phyloP scores from a whole-genome alignment of 2,329 filamentous ascomycete genomes.

The Torrubiella hemipterigena region DNA sequence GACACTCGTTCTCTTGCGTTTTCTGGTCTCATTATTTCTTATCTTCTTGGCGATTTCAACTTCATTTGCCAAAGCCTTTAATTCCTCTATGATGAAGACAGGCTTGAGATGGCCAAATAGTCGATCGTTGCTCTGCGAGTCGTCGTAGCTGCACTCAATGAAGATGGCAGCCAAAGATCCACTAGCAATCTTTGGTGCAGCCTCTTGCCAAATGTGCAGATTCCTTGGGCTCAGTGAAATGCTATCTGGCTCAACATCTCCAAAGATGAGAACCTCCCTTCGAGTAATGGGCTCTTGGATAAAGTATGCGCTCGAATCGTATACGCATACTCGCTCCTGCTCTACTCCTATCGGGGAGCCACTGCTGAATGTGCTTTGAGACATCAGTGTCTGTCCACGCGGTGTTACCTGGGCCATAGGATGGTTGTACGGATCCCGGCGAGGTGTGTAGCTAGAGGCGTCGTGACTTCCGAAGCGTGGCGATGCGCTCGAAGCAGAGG shows the following conservation, averaged over 20 bases:
- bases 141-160: constrained; percentile 90
- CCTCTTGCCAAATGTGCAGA: constrained; percentile 72
- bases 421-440: constrained; percentile 13
- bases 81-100: constrained; percentile 67
- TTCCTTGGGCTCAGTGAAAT: constrained; percentile 75
- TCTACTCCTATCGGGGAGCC: constrained; percentile 16
- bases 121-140: constrained; percentile 62
- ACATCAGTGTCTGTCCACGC: constrained; percentile 16
- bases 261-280: constrained; percentile 81
- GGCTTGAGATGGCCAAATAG: constrained; percentile 87
- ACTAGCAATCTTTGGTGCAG: constrained; percentile 68
- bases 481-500: constrained; percentile 31
- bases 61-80: constrained; percentile 57
- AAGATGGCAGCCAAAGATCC: constrained; percentile 71
- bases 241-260: constrained; percentile 87
- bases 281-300: constrained; percentile 62
- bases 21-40: constrained; percentile 34
- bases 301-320: constrained; percentile 89
- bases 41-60: constrained; percentile 42
- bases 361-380: constrained; percentile 16
- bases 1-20: constrained; percentile 48
- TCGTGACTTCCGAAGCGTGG: constrained; percentile 39
- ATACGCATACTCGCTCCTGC: constrained; percentile 49
- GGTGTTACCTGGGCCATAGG: constrained; percentile 4
- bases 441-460: constrained; percentile 19